These are phyloP conservation scores for Entoloma clypeatum DNA, from an alignment of 1,284 basidiomycete genomes.

Conservation along the genomic window DNA sequence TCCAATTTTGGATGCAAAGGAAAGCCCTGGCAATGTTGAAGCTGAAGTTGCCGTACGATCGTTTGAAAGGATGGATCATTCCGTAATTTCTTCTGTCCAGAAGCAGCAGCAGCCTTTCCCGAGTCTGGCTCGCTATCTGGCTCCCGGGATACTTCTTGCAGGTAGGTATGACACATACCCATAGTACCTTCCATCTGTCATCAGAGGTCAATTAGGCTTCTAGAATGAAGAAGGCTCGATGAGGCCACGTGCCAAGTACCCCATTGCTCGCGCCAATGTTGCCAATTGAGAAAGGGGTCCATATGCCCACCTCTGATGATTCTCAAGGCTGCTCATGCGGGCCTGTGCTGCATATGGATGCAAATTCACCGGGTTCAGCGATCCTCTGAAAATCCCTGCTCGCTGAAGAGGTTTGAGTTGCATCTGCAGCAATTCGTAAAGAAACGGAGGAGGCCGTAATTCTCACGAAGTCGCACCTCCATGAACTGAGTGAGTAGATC, in stretches of 20 bases:
- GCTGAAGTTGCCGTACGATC: slow-evolving; percentile 62
- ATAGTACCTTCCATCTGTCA: slow-evolving; percentile 77
- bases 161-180: slow-evolving; percentile 67
- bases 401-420: slow-evolving; percentile 34
- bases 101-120: slow-evolving; percentile 38
- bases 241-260: slow-evolving; percentile 60
- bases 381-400: slow-evolving; percentile 29
- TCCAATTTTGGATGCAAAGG: slow-evolving; percentile 92
- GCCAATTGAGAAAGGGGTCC: slow-evolving; percentile 43
- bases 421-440: slow-evolving; percentile 28
- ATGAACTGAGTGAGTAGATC: slow-evolving; percentile 64
- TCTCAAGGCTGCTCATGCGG: slow-evolving; percentile 33
- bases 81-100: slow-evolving; percentile 42
- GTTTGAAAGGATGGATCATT: slow-evolving; percentile 59
- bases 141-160: slow-evolving; percentile 45
- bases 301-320: slow-evolving; percentile 42
- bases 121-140: too few species aligned
- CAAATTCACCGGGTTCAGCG: slow-evolving; percentile 41
- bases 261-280: slow-evolving; percentile 73
- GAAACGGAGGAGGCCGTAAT: slow-evolving; percentile 23
- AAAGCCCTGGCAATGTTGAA: slow-evolving; percentile 50
- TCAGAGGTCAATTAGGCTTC: slow-evolving; percentile 4
- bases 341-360: slow-evolving; percentile 54
- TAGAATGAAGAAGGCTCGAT: background rate
- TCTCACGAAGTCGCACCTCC: too few species aligned